These are phyloP conservation scores for Fusarium sp. DNA, from an alignment of 2,329 filamentous ascomycete genomes.

Conservation along the genomic window DNA sequence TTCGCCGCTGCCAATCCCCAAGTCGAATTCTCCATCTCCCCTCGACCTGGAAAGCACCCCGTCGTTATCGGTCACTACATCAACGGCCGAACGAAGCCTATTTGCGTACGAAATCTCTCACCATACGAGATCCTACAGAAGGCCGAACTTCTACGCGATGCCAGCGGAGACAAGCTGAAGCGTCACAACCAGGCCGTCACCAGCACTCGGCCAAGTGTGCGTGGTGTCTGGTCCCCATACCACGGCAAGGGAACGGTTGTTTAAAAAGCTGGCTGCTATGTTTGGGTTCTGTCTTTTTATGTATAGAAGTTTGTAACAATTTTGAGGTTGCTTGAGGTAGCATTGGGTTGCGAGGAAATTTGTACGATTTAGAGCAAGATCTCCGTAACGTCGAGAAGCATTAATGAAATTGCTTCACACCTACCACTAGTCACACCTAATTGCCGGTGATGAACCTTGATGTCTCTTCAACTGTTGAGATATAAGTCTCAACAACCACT, in stretches of 20 bases:
- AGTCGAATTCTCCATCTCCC: constrained; percentile 92
- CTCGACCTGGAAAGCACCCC: constrained; percentile 89
- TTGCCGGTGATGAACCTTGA: neutral
- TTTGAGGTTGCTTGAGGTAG: constrained; percentile 38
- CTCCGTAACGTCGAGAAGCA: constrained; percentile 34
- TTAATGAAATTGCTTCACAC: constrained; percentile 32
- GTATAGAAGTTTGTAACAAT: constrained; percentile 47
- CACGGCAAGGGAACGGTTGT: constrained; percentile 71
- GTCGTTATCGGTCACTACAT: constrained; percentile 92
- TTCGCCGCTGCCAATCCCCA: constrained; percentile 88
- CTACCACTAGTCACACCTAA: neutral
- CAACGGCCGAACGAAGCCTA: constrained; percentile 86
- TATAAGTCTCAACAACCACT: no score
- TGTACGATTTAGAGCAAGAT: constrained; percentile 47
- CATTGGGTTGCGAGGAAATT: constrained; percentile 50
- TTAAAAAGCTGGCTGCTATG: constrained; percentile 50
- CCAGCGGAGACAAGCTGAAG: constrained; percentile 80
- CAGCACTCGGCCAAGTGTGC: constrained; percentile 74
- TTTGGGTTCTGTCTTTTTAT: constrained; percentile 40
- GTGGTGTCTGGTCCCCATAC: constrained; percentile 79
- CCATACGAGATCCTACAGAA: constrained; percentile 85
- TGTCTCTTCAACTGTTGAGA: neutral
- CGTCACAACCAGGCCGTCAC: constrained; percentile 73
- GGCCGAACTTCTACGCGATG: constrained; percentile 77
- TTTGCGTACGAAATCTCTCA: constrained; percentile 90